phyloP scores from a whole-genome alignment of 1,284 basidiomycete genomes.

The Cryptococcus maquisensis region DNA sequence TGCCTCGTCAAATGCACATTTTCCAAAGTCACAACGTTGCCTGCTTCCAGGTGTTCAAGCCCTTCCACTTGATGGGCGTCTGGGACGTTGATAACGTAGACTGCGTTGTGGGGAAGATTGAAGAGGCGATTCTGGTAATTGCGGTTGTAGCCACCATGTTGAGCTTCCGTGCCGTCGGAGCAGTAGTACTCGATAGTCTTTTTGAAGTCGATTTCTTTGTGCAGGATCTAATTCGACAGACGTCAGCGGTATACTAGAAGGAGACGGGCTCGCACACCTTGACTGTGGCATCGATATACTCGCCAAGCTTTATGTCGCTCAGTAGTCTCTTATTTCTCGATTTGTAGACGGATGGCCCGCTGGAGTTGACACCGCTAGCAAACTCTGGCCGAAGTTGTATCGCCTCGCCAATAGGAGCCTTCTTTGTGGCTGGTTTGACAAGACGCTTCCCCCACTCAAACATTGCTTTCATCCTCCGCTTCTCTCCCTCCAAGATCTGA shows the following conservation, averaged over 20 bases:
- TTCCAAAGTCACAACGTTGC: constrained; percentile 21
- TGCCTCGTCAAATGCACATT: constrained; percentile 18
- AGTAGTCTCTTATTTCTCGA: not conserved
- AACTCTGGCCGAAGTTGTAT: not conserved
- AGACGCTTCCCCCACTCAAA: constrained; percentile 4
- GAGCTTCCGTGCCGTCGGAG: constrained; percentile 29
- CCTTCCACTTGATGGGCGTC: constrained; percentile 3
- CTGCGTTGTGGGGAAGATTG: constrained; percentile 11
- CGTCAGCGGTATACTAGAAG: not conserved
- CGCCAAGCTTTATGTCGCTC: constrained; percentile 5
- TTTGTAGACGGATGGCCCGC: not conserved
- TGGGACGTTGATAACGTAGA: constrained; percentile 19
- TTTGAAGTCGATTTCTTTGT: constrained; percentile 1
- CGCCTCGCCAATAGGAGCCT: not conserved
- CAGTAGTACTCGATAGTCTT: constrained; percentile 31
- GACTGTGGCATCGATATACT: constrained; percentile 21
- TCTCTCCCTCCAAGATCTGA: not conserved
- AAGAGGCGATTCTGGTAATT: constrained; percentile 26
- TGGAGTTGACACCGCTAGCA: not conserved
- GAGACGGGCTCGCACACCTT: constrained; percentile 20
- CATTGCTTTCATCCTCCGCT: constrained; percentile 8
- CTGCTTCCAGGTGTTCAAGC: constrained; percentile 7
- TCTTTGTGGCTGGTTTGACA: not conserved
- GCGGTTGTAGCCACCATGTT: constrained; percentile 1
- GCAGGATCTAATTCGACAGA: not conserved